These are phyloP conservation scores for Exsudoporus frostii DNA, from an alignment of 768 basidiomycete genomes.

Conservation along the genomic window DNA sequence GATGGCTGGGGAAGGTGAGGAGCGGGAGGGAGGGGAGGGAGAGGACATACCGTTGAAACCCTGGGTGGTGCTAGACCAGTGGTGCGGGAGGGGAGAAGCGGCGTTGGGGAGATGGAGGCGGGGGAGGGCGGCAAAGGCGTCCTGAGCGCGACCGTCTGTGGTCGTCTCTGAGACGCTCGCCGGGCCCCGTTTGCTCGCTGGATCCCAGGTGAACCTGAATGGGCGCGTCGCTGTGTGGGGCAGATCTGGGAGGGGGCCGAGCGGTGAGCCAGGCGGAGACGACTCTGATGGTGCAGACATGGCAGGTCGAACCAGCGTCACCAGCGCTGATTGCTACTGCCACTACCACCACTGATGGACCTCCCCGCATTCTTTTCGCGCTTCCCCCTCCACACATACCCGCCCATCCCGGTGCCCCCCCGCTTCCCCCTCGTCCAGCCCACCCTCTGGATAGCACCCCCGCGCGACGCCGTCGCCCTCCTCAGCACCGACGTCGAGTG, in stretches of 20 bases:
- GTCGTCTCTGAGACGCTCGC: conserved; percentile 75
- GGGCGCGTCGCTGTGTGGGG: conserved; percentile 45
- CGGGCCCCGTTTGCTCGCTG: conserved; percentile 55
- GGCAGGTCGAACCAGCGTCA: background rate
- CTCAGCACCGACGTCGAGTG: conserved; percentile 82
- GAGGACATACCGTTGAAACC: conserved; percentile 79
- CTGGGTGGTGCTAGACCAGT: conserved; percentile 80
- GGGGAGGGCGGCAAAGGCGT: conserved; percentile 48
- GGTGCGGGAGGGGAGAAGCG: conserved; percentile 52
- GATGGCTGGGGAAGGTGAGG: conserved; percentile 58
- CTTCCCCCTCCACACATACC: conserved; percentile 59
- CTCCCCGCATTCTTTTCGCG: conserved; percentile 45
- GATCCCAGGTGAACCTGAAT: conserved; percentile 78
- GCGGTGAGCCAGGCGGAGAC: conserved; percentile 41
- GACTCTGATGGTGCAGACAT: conserved; percentile 57
- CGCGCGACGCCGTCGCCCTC: conserved; percentile 28
- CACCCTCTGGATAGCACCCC: conserved; percentile 67
- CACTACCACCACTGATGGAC: conserved; percentile 31
- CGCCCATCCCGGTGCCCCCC: conserved; percentile 35
- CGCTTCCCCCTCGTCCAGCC: conserved; percentile 33
- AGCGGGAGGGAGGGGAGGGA: background rate
- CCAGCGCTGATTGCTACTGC: background rate
- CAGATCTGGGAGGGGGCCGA: conserved; percentile 39
- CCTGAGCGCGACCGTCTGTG: conserved; percentile 57
- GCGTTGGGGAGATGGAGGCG: conserved; percentile 44